Evolutionary conservation across 495 filamentous ascomycete species (phyloP).

Genomic region (Aspergillus bertholletiae): DNA sequence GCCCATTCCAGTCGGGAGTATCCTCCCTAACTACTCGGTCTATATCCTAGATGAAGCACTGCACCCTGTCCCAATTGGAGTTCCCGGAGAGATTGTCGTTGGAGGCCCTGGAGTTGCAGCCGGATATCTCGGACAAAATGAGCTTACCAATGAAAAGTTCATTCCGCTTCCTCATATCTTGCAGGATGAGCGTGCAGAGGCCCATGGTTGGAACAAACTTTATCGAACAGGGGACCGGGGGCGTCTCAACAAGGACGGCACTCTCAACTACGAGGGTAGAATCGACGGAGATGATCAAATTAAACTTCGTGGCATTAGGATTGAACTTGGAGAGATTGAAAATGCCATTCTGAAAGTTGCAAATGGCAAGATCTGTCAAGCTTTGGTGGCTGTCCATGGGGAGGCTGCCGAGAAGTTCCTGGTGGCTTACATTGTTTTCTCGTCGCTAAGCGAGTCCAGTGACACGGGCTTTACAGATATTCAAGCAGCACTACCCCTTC

Average conservation of each 20-base stretch:
- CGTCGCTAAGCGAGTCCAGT: too few species aligned
- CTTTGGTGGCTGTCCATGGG: not conserved
- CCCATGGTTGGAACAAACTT: conserved; percentile 28
- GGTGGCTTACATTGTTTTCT: too few species aligned
- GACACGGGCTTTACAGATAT: too few species aligned
- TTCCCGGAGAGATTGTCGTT: conserved; percentile 39
- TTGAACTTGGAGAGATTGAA: conserved; percentile 49
- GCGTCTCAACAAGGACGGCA: conserved; percentile 28
- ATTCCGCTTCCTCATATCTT: conserved; percentile 20
- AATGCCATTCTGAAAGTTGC: conserved; percentile 18
- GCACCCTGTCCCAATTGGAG: conserved; percentile 32
- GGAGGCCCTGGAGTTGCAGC: conserved; percentile 33
- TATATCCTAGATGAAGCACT: conserved; percentile 40
- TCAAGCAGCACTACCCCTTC: not conserved
- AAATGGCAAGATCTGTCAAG: not conserved
- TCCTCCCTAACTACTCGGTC: conserved; percentile 4
- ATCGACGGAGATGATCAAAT: conserved; percentile 42
- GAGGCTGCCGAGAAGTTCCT: too few species aligned
- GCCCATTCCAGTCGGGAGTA: not conserved
- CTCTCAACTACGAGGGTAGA: conserved; percentile 33
- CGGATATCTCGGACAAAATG: conserved; percentile 35
- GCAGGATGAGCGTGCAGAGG: not conserved
- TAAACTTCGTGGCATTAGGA: conserved; percentile 47
- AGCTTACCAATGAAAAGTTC: conserved; percentile 30
- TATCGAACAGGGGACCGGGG: conserved; percentile 41